Evolutionary conservation across 2,329 filamentous ascomycete genomes (phyloP), one percentile per base, ranked within the genome.

Genomic region (Penicillium sp.): DNA sequence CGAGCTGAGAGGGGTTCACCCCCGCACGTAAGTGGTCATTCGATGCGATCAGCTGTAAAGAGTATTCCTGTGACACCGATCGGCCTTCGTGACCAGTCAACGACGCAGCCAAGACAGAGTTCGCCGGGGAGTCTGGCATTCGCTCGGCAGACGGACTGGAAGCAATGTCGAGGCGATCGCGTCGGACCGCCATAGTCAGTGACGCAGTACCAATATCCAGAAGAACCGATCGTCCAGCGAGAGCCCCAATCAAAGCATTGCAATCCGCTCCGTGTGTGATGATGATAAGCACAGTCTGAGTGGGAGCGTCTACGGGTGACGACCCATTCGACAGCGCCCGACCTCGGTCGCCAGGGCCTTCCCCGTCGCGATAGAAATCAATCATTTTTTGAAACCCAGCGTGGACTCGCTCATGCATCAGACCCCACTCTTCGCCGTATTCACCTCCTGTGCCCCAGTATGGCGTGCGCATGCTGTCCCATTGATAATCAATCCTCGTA

Each of bases 201-300:
- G 90, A 95, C 0, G 91, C 88, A 71, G 95, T 87, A 27, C 85
- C 85, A 12, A 97, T 86, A 63, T 97, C 90, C 61, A 95, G 82
- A 11, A 98, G 77, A 0, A 95, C 90, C 0, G 93, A 91, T 61
- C 95, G 87, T 51, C 91, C 87, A 0, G 90, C 94, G 55, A 98
- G 80, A 26, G 90, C 90, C 9, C 91, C 90, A 53, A 98, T 90
- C 39, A 98, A 72, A 2, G 93, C 93, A 71, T 98, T 98, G 70
- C 91, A 95, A 35, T 93, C 93, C 11, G 93, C 93, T 25, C 91
- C 91, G 64, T 98, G 93, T 0, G 93, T 95, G 24, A 98, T 86
- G 6, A 98, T 72, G 36, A 98, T 77, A 12, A 98, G 74, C 1
- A 97, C 84, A 1, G 90, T 80, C 58, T 95, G 87, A 32, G 83